Percentiles rank a stretch among this genome's conserved stretches.
Conservation (phyloP, 495 filamentous ascomycete genomes). For the Tuber indicum region DNA sequence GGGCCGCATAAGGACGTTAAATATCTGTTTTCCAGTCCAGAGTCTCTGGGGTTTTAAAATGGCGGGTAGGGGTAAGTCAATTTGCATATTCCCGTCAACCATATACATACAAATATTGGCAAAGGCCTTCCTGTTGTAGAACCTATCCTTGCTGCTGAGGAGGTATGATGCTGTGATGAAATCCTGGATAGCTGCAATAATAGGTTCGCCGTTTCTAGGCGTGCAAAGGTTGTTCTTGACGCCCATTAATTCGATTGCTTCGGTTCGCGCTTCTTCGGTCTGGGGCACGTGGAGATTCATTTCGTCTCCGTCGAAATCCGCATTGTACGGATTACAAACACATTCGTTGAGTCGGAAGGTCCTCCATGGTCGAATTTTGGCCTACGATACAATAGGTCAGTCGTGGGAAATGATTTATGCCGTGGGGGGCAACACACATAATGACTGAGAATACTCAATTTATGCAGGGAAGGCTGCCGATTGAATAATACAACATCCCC, state of each 20-base stretch:
- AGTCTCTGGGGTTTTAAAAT: slow-evolving; percentile 78
- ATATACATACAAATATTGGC: slow-evolving; percentile 87
- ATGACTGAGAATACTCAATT: slow-evolving; percentile 94
- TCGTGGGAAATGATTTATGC: not conserved
- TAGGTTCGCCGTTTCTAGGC: slow-evolving; percentile 95
- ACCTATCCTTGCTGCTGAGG: slow-evolving; percentile 84
- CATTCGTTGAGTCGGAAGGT: slow-evolving; percentile 97
- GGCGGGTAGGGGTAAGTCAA: slow-evolving; percentile 80
- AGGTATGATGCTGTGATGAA: slow-evolving; percentile 95
- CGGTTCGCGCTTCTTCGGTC: slow-evolving; percentile 91
- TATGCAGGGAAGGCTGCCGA: slow-evolving; percentile 94
- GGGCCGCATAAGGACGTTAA: slow-evolving; percentile 89
- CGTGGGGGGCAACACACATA: slow-evolving; percentile 48
- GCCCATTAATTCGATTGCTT: slow-evolving; percentile 95
- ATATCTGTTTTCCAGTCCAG: slow-evolving; percentile 98
- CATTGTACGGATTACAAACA: slow-evolving; percentile 97
- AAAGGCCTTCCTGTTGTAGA: slow-evolving; percentile 80
- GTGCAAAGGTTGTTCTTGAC: slow-evolving; percentile 94
- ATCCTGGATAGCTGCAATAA: slow-evolving; percentile 96
- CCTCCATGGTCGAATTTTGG: slow-evolving; percentile 84
- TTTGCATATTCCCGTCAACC: slow-evolving; percentile 70
- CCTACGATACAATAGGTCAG: slow-evolving; percentile 18
- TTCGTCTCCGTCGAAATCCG: slow-evolving; percentile 98
- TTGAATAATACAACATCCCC: slow-evolving; percentile 97
- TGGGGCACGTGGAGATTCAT: slow-evolving; percentile 99